Base-by-base conservation (phyloP, 1,284 basidiomycete genomes). In the Tilletia horrida region DNA sequence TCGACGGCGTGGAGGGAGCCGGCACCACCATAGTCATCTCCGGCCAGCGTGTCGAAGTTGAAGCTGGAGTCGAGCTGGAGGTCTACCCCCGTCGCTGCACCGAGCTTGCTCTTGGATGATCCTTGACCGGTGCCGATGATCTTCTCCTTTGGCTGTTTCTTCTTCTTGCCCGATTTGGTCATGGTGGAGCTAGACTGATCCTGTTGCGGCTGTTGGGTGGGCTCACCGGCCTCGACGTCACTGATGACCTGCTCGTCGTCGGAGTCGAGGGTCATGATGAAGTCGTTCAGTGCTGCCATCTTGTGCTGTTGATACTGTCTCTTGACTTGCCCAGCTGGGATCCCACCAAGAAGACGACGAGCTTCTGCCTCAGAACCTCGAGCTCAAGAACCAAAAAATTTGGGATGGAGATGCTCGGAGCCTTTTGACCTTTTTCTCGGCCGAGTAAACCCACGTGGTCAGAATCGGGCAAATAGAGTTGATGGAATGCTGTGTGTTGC, bases 261-360 rank as follows among this genome's bases (percentile, higher is more conserved):
- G 8, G 76, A 77, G 45, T 81, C 79, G 48, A 81, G 69, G 18
- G 79, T 81, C 79, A 81, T 79, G 68, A 81, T 69, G 61, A 81
- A 79, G 66, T 80, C 79, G 62, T 78, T 71, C 1, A 44, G 63
- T 27, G 11, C 63, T 11, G 23, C 23, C 21, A 27, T 16, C 42
- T 62, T 31, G 27, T 48, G 29, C 44, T 29, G n/a, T 18, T 18
- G 11, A n/a, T n/a, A n/a, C n/a, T n/a, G n/a, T n/a, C n/a, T n/a
- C n/a, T n/a, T n/a, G n/a, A n/a, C n/a, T n/a, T n/a, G n/a, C n/a
- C n/a, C n/a, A n/a, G n/a, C n/a, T n/a, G n/a, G n/a, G 35, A 40
- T 11, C 11, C 35, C 35, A 40, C 4, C 35, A 4, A 40, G 40
- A 3, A 3, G 48, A 3, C n/a, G 48, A 4, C 25, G n/a, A 27